Evolutionary conservation across 2,329 filamentous ascomycete genomes (phyloP), one percentile per base, ranked within the genome.

Genomic region (Rhynchosporium agropyri): DNA sequence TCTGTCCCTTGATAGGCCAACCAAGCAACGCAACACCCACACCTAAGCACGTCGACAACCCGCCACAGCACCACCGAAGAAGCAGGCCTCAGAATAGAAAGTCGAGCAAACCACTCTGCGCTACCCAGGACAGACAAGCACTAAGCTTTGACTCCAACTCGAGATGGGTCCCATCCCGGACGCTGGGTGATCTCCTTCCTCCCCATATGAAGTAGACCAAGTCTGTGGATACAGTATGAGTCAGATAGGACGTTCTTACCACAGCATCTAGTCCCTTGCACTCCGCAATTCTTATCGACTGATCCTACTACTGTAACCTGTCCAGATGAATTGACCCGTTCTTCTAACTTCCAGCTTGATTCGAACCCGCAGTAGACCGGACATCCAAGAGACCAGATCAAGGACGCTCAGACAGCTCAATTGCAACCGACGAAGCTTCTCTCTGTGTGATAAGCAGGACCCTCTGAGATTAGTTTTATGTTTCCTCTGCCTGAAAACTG

Each of bases 61-160:
- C 62, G 53, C 48, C 63, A 68, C 67, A 69, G 64, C 65, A 56
- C 62, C 62, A 54, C 57, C 60, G 54, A 49, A 63, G 62, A 42
- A 59, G 51, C 65, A 13, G n/a, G 31, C 40, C 46, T 38, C 57
- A 50, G 28, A 26, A 50, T 36, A 66, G 54, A 59, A 20, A 61
- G 50, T 62, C 58, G 42, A 56, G 67, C 65, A 70, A 60, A 62
- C 42, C 28, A 60, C 45, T 60, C 56, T 60, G 62, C 64, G 67
- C 67, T 66, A 68, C 68, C 68, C 69, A 69, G 64, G 63, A 65
- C 68, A 73, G 91, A 94, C 90, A 93, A 94, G 91, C 84, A 83
- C 91, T 81, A 92, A 87, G 81, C 91, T 92, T 92, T 96, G 91
- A 96, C 88, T 81, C 90, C 90, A 92, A 92, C 90, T 84, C 88